Conservation (phyloP, 2,329 filamentous ascomycete species). For the Capronia coronata region DNA sequence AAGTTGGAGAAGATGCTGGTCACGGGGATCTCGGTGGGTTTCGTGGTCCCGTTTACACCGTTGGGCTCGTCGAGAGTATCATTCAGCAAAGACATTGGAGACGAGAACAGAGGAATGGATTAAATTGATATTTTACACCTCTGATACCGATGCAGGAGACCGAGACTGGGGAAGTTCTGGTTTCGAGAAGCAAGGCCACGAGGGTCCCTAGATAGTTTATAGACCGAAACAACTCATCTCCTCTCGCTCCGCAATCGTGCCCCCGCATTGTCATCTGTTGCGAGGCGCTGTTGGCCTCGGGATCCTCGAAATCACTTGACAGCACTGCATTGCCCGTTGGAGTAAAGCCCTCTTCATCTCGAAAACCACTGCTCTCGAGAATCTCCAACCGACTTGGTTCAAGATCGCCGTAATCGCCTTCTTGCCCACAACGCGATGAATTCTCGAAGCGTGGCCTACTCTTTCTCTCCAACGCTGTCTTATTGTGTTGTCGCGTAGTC, state of each 20-base stretch:
- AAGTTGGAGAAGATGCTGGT: conserved; percentile 21
- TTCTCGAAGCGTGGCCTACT: too few species aligned
- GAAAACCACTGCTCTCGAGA: not conserved
- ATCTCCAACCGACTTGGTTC: not conserved
- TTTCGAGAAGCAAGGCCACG: too few species aligned
- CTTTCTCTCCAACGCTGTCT: not conserved
- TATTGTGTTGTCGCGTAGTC: not conserved
- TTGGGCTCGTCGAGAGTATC: not conserved
- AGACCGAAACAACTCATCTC: not conserved
- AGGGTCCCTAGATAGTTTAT: too few species aligned
- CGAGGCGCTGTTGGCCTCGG: conserved; percentile 3
- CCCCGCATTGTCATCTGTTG: conserved; percentile 7
- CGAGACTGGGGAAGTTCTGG: not conserved
- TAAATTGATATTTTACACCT: not conserved
- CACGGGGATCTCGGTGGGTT: conserved; percentile 11
- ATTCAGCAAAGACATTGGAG: not conserved
- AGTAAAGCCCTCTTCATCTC: conserved; percentile 4
- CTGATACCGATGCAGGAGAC: not conserved
- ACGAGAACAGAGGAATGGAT: not conserved
- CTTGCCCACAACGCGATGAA: not conserved
- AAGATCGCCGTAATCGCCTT: not conserved
- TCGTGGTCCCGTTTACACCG: conserved; percentile 4
- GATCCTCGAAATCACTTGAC: not conserved
- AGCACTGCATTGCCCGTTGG: not conserved
- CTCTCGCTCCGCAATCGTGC: not conserved